phyloP scores from a whole-genome alignment of 768 basidiomycete genomes.

The Russula ochroleuca region DNA sequence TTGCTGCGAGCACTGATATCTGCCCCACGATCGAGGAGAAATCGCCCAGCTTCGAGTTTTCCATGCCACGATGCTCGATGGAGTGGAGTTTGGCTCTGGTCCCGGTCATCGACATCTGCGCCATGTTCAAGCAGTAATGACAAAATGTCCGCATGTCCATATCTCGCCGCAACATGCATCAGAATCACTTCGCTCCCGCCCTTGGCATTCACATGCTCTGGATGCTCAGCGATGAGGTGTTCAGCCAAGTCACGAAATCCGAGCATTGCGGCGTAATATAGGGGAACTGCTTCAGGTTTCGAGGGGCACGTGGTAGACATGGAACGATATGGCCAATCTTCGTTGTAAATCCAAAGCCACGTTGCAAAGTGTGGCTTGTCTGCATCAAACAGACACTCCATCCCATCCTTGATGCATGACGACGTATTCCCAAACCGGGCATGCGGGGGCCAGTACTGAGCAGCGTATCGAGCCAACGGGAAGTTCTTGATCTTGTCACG shows the following conservation, averaged over 20 bases:
- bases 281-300: too few relatives aligned
- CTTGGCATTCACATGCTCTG: too few relatives aligned
- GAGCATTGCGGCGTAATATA: too few relatives aligned
- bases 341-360: too few relatives aligned
- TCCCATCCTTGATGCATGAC: neutral
- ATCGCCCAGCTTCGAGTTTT: neutral
- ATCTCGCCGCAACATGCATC: too few relatives aligned
- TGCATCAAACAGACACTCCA: neutral
- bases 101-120: neutral
- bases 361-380: neutral
- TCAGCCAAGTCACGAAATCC: too few relatives aligned
- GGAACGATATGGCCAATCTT: too few relatives aligned
- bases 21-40: neutral
- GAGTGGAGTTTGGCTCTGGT: neutral
- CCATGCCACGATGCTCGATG: neutral
- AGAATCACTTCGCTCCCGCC: too few relatives aligned
- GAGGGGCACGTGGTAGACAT: too few relatives aligned
- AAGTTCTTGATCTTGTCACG: neutral
- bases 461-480: neutral
- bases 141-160: too few relatives aligned
- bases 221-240: too few relatives aligned
- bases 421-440: neutral
- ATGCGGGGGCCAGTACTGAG: neutral
- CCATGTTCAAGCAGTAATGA: too few relatives aligned
- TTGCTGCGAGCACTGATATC: neutral